Conservation (phyloP, 2,329 filamentous ascomycete species). For the Sporothrix pseudoabietina region DNA sequence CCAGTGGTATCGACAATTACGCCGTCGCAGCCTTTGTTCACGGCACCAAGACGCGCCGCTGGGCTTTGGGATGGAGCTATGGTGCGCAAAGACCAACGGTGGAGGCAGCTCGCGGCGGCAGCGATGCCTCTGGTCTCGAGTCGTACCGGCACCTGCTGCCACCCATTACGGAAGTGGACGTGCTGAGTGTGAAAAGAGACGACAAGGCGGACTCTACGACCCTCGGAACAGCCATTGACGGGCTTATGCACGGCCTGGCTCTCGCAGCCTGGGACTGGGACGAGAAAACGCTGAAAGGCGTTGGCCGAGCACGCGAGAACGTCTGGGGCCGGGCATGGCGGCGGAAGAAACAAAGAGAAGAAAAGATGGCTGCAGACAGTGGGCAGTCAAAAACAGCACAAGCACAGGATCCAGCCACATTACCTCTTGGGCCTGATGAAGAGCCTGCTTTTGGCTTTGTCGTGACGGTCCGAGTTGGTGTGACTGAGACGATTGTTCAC, state of each 20-base stretch:
- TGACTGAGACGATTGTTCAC: constrained; percentile 49
- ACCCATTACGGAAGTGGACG: constrained; percentile 44
- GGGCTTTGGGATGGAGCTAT: constrained; percentile 91
- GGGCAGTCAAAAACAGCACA: constrained; percentile 25
- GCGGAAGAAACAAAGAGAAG: constrained; percentile 54
- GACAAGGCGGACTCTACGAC: constrained; percentile 34
- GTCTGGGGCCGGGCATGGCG: constrained; percentile 79
- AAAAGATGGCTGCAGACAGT: constrained; percentile 21
- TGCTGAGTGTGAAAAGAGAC: constrained; percentile 49
- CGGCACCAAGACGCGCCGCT: constrained; percentile 75
- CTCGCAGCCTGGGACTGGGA: constrained; percentile 67
- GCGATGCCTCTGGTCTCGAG: constrained; percentile 38
- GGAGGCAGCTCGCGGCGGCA: constrained; percentile 44
- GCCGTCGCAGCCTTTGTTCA: constrained; percentile 80
- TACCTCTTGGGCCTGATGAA: constrained; percentile 32
- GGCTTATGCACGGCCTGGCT: constrained; percentile 58
- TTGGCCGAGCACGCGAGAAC: constrained; percentile 67
- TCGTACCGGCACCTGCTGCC: constrained; percentile 49
- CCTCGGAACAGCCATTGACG: constrained; percentile 43
- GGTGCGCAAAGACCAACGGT: constrained; percentile 62
- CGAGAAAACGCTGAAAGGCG: constrained; percentile 53
- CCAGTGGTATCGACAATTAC: constrained; percentile 67
- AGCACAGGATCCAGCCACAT: constrained; percentile 36
- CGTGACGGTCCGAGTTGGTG: constrained; percentile 51
- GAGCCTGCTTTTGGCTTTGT: constrained; percentile 60